Base-by-base conservation (phyloP, 768 basidiomycete species). In the Trichaptum fuscoviolaceum region DNA sequence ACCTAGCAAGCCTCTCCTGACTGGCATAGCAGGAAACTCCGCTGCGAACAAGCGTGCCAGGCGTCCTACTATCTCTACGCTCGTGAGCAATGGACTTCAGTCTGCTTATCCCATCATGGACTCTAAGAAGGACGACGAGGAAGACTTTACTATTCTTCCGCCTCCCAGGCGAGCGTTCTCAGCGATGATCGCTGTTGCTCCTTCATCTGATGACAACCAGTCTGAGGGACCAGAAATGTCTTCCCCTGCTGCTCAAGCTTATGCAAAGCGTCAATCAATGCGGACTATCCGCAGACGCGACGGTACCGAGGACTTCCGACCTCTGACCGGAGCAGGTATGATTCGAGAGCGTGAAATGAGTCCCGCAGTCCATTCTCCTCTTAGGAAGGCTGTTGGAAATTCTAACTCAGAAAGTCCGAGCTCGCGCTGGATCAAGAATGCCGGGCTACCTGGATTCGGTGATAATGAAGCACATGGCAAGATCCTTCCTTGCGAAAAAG, bases 401-500 rank as follows among this genome's bases (percentile, higher is more conserved):
- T 52, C 68, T 27, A 67, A 64, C 26, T 63, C 67, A 27, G 66
- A 72, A 58, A 72, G 71, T 58, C 73, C 73, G 2, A 64, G 65
- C 58, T 57, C 63, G 23, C 63, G 68, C 3, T 60, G 59, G 63
- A 77, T 84, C 76, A 52, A 52, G 15, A 78, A 81, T 26, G 82
- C 83, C 26, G 92, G 89, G 58, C 76, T 94, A 63, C 89, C 91
- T 63, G 90, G 95, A 0, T 97, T 96, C 76, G 92, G 96, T 18
- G 94, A 95, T 71, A 95, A 95, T 72, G 97, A 99, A 75, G 87
- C 91, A 52, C 82, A 88, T 67, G 96, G 96, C 52, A 99, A 99
- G 79, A 86, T 96, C 70, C 76, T 99, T 67, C 96, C 96, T 35
- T 99, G 97, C 77, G 90, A 94, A 74, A 87, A 90, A 63, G 96